A percentile compares a stretch with the other conserved stretches of the same genome.
phyloP scores from a whole-genome alignment of 495 filamentous ascomycete species.

The Haplographium delicatum region DNA sequence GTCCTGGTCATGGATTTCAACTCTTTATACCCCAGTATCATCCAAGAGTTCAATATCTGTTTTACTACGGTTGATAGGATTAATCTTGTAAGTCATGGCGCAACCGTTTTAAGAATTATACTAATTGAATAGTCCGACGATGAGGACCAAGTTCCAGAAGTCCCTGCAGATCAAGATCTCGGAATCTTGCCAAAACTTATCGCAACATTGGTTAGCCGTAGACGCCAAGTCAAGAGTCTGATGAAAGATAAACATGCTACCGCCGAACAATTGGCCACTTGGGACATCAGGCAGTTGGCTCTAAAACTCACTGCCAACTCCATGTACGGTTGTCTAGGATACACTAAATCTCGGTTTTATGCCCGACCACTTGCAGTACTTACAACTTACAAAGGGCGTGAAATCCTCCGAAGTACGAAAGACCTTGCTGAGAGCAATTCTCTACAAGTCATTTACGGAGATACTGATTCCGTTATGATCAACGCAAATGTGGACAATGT shows the following conservation, averaged over 20 bases:
- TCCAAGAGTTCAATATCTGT: slow-evolving; percentile 99
- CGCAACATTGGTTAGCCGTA: slow-evolving; percentile 78
- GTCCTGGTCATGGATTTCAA: slow-evolving; percentile 99
- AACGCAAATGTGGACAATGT: slow-evolving; percentile 96
- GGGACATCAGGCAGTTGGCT: slow-evolving; percentile 97
- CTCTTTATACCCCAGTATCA: slow-evolving; percentile 96
- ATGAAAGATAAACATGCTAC: slow-evolving; percentile 94
- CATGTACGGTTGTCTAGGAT: slow-evolving; percentile 98
- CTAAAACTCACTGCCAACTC: slow-evolving; percentile 98
- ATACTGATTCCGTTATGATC: slow-evolving; percentile 99
- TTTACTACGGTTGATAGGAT: slow-evolving; percentile 90
- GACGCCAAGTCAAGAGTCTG: slow-evolving; percentile 84
- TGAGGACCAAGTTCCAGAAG: slow-evolving; percentile 71
- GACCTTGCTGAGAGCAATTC: slow-evolving; percentile 84
- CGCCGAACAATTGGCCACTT: slow-evolving; percentile 80
- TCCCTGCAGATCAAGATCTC: slow-evolving; percentile 59
- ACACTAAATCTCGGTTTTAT: slow-evolving; percentile 93
- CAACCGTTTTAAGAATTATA: neutral
- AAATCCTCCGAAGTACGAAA: slow-evolving; percentile 93
- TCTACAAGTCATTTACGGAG: slow-evolving; percentile 93
- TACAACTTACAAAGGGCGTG: slow-evolving; percentile 94
- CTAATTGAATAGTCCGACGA: slow-evolving; percentile 57
- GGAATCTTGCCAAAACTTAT: slow-evolving; percentile 89
- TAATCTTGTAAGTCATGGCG: slow-evolving; percentile 44
- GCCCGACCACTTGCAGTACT: slow-evolving; percentile 91